Evolutionary conservation across 768 basidiomycete genomes (phyloP).

Genomic region (Fibroporia radiculosa): DNA sequence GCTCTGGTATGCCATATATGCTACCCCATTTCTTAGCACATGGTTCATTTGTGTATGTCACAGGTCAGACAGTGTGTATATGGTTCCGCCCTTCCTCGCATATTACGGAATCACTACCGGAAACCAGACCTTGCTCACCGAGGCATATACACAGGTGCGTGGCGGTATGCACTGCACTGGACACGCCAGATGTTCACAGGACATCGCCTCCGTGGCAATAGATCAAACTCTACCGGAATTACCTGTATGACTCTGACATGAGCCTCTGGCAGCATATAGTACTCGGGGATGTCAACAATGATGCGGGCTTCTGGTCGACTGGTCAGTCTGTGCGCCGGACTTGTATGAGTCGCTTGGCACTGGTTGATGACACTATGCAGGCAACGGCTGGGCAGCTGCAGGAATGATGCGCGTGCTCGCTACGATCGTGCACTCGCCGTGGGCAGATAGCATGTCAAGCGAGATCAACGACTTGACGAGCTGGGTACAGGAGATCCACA

Average conservation of each 20-base stretch:
- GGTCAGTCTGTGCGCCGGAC: slow-evolving; percentile 31
- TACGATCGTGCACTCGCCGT: slow-evolving; percentile 61
- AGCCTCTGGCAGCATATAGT: slow-evolving; percentile 76
- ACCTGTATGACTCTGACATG: slow-evolving; percentile 46
- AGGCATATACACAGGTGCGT: slow-evolving; percentile 54
- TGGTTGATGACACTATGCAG: slow-evolving; percentile 30
- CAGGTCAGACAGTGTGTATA: slow-evolving; percentile 77
- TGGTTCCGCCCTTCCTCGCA: slow-evolving; percentile 83
- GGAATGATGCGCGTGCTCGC: slow-evolving; percentile 80
- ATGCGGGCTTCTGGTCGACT: slow-evolving; percentile 76
- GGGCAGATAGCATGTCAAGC: slow-evolving; percentile 34
- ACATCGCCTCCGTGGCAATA: no score
- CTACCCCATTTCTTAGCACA: no score
- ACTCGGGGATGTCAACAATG: slow-evolving; percentile 43
- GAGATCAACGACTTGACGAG: slow-evolving; percentile 50
- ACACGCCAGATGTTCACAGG: no score
- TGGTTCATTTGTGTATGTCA: background rate
- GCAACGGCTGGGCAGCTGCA: slow-evolving; percentile 85
- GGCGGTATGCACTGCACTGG: no score
- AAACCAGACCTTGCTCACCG: slow-evolving; percentile 50
- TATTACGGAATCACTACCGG: slow-evolving; percentile 64
- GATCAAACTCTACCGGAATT: slow-evolving; percentile 59
- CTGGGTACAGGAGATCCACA: slow-evolving; percentile 70
- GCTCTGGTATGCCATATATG: slow-evolving; percentile 47
- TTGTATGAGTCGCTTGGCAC: no score